Evolutionary conservation across 208 protist species (phyloP), one percentile per base, ranked within the genome.

Genomic region (Trypanosoma platydactyli): DNA sequence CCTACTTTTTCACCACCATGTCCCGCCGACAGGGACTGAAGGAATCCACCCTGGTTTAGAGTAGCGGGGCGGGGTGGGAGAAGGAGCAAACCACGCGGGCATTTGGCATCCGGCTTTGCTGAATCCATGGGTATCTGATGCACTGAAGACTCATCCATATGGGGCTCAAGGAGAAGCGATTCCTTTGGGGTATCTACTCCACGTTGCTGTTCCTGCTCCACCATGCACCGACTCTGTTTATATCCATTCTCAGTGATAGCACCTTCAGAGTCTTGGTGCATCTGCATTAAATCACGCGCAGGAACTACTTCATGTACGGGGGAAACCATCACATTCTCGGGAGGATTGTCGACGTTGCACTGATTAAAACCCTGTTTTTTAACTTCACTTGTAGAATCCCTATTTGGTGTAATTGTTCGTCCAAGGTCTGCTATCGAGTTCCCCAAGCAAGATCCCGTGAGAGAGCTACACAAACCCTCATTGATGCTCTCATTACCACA

Each of bases 191-290:
- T 1, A 42, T 13, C 20, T 5, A 44, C 15, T 41, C 3, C 16
- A 4, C 35, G 5, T 24, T 24, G 29, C 35, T 44, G 27, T 24
- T 58, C 20, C 35, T 49, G 22, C 24, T 33, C 41, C 20, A 61
- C 30, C 18, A 38, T 50, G 20, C 0, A 0, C 44, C 29, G 12
- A 66, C 22, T 50, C 54, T 66, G n/a, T 46, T n/a, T 1, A 44
- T 24, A 48, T 42, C 18, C 16, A 18, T 4, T 20, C 33, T 46
- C 29, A 24, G 48, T 9, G n/a, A 58, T 2, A 15, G 45, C n/a
- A n/a, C 48, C n/a, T 15, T 30, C 35, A 56, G 44, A 25, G 5
- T 58, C 24, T 49, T 66, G 35, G 24, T 66, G 48, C n/a, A 25
- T n/a, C 18, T 49, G 13, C 40, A 58, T 12, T 11, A 22, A 1